Percentiles rank a stretch among this genome's conserved stretches.
phyloP scores from a whole-genome alignment of 164 flowering plant genomes.

The Piper betle region DNA sequence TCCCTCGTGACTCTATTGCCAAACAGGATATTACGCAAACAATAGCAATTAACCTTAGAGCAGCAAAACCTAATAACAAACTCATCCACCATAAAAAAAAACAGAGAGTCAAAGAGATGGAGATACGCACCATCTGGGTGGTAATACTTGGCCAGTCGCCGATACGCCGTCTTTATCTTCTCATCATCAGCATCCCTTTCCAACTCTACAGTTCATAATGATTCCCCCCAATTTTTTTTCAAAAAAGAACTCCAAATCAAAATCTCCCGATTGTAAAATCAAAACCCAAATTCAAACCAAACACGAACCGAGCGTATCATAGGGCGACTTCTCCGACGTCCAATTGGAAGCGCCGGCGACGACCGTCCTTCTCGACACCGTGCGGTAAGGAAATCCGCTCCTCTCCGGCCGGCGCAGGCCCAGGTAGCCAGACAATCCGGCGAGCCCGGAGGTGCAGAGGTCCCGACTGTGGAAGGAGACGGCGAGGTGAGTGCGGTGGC shows the following conservation, averaged over 20 bases:
- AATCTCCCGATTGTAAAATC: too few species aligned
- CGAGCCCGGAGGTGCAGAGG: conserved; percentile 17
- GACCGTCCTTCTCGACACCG: conserved; percentile 37
- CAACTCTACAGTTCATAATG: conserved; percentile 41
- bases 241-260: too few species aligned
- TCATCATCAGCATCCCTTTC: conserved; percentile 90
- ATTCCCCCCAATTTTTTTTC: background rate
- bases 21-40: too few species aligned
- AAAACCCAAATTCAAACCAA: background rate
- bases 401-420: conserved; percentile 10
- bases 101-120: conserved; percentile 1
- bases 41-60: background rate
- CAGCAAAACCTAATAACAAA: background rate
- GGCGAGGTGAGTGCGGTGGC: conserved; percentile 21
- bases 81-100: background rate
- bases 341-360: conserved; percentile 51
- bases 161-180: conserved; percentile 67
- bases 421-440: conserved; percentile 13
- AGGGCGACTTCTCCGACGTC: conserved; percentile 61
- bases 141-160: conserved; percentile 86
- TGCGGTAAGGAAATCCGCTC: conserved; percentile 22
- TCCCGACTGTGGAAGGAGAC: conserved; percentile 24
- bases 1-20: too few species aligned
- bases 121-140: conserved; percentile 89
- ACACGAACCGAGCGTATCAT: conserved; percentile 60